Conservation (phyloP, 139 green algal genomes). For the Volvox reticuliferus region DNA sequence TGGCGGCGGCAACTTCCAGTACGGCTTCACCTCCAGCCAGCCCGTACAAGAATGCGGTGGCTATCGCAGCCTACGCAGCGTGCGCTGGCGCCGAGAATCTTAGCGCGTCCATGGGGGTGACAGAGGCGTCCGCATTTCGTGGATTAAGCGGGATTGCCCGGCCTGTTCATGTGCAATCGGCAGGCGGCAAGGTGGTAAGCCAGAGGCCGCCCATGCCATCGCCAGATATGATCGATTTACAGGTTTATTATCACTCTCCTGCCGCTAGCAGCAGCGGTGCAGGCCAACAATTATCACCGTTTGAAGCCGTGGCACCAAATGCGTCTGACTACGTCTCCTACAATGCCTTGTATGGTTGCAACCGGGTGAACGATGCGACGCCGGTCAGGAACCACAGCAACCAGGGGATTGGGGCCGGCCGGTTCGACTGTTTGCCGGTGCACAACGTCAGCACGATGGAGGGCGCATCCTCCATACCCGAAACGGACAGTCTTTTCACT, state of each 20-base stretch:
- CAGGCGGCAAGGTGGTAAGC: not conserved
- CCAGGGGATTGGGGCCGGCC: not conserved
- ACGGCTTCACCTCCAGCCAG: not conserved
- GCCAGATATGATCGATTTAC: conserved; percentile 5
- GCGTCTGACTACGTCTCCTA: conserved; percentile 2
- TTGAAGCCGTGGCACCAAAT: not conserved
- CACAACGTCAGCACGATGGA: not conserved
- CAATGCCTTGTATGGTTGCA: conserved; percentile 4
- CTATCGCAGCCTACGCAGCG: not conserved
- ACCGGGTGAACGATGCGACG: not conserved
- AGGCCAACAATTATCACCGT: not conserved
- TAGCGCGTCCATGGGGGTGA: no score
- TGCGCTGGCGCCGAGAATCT: not conserved
- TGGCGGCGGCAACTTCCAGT: not conserved
- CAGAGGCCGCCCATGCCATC: not conserved
- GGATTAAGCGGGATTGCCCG: not conserved
- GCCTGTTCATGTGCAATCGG: not conserved
- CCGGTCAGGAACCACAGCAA: not conserved
- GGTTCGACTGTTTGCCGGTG: not conserved
- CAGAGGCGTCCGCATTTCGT: not conserved
- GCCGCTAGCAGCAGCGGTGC: not conserved
- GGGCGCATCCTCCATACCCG: not conserved
- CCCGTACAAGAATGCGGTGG: conserved; percentile 11
- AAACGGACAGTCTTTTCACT: conserved; percentile 30
- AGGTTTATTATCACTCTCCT: conserved; percentile 18